These are phyloP conservation scores for Alternaria brassicicola DNA, from an alignment of 2,329 filamentous ascomycete species.

Conservation along the genomic window DNA sequence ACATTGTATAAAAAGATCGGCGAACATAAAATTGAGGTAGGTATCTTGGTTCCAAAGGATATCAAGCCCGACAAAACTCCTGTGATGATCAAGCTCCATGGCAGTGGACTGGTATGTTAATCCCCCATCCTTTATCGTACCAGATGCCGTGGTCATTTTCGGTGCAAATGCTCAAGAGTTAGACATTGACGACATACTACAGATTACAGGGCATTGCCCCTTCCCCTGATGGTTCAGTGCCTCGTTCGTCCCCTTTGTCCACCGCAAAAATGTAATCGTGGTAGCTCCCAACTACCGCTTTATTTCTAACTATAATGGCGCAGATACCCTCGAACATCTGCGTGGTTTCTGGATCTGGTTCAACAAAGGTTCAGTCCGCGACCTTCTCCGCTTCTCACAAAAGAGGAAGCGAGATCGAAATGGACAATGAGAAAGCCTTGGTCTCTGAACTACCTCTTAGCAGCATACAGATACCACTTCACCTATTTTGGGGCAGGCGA, in stretches of 20 bases:
- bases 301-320: constrained; percentile 55
- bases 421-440: constrained; percentile 38
- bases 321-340: constrained; percentile 57
- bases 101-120: constrained; percentile 50
- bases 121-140: too few relatives aligned
- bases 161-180: not conserved
- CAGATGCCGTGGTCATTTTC: not conserved
- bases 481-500: constrained; percentile 37
- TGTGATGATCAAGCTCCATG: constrained; percentile 53
- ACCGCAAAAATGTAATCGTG: constrained; percentile 52
- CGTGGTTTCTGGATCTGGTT: constrained; percentile 59
- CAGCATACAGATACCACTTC: constrained; percentile 26
- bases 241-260: constrained; percentile 49
- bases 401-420: constrained; percentile 11
- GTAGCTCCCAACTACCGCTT: constrained; percentile 59
- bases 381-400: constrained; percentile 15
- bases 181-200: not conserved
- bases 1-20: constrained; percentile 51
- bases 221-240: constrained; percentile 39
- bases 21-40: constrained; percentile 47
- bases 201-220: constrained; percentile 37
- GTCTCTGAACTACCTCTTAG: constrained; percentile 32
- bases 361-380: constrained; percentile 8
- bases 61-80: constrained; percentile 46
- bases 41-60: constrained; percentile 50